phyloP scores from a whole-genome alignment of 179 eudicot genomes.

The Vitellaria paradoxa region DNA sequence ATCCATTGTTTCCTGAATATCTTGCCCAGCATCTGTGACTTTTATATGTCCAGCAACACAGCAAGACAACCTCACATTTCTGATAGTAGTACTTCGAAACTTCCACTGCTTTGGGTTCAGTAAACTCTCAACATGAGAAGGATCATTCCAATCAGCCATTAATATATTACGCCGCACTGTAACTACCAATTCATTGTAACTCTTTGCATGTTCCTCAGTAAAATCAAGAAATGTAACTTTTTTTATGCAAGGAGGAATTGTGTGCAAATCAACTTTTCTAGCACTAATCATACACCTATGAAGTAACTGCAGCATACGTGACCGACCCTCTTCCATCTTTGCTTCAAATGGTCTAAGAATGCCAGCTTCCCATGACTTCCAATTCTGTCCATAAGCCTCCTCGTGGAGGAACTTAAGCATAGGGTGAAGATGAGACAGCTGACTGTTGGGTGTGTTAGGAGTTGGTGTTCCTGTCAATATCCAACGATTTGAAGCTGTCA shows the following conservation, averaged over 20 bases:
- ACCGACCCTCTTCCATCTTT: constrained; percentile 88
- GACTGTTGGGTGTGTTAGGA: constrained; percentile 92
- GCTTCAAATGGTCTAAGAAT: constrained; percentile 90
- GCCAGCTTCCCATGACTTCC: constrained; percentile 83
- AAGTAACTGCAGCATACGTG: constrained; percentile 72
- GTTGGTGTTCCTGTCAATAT: constrained; percentile 96
- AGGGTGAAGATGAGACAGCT: constrained; percentile 81
- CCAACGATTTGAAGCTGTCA: constrained; percentile 92
- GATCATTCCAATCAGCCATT: constrained; percentile 99
- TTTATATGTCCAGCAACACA: constrained; percentile 96
- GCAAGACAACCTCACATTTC: constrained; percentile 89
- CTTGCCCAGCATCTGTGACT: constrained; percentile 75
- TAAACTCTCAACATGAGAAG: constrained; percentile 94
- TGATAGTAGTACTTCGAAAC: constrained; percentile 62
- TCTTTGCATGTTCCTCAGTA: constrained; percentile 76
- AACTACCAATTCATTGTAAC: constrained; percentile 89
- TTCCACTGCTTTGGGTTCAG: constrained; percentile 95
- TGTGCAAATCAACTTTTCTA: constrained; percentile 74
- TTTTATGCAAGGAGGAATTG: constrained; percentile 90
- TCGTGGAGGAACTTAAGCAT: constrained; percentile 88
- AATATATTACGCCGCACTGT: constrained; percentile 89
- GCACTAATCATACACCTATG: constrained; percentile 97
- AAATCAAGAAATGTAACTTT: constrained; percentile 63
- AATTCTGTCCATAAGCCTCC: constrained; percentile 80
- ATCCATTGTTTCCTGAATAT: constrained; percentile 99